Percentiles rank a stretch among this genome's conserved stretches.
Evolutionary conservation across 495 filamentous ascomycete genomes (phyloP).

Genomic region (Lentithecium fluviatile): DNA sequence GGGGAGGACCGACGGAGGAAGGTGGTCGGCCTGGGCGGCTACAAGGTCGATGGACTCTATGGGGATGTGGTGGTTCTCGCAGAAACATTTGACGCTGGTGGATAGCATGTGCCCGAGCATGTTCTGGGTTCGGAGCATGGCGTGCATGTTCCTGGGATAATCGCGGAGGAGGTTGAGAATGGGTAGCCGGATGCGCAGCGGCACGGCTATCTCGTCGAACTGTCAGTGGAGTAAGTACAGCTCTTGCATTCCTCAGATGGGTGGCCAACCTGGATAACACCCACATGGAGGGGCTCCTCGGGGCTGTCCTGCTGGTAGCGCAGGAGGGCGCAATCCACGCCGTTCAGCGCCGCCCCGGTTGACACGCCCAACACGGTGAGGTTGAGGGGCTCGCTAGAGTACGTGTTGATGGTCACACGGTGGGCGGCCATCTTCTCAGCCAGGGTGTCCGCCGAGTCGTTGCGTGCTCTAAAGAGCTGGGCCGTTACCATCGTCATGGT

Average conservation of each 20-base stretch:
- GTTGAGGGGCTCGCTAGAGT: not conserved
- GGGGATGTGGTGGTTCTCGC: slow-evolving; percentile 1
- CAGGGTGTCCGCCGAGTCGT: not conserved
- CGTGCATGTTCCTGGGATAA: not conserved
- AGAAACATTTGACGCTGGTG: slow-evolving; percentile 4
- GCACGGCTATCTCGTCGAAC: slow-evolving; percentile 8
- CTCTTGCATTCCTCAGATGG: not conserved
- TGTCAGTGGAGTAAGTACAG: not conserved
- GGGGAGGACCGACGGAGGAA: not conserved
- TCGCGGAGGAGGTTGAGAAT: slow-evolving; percentile 2
- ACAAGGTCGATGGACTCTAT: slow-evolving; percentile 8
- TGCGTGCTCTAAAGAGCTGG: not conserved
- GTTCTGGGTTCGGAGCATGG: not conserved
- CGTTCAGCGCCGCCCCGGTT: not conserved
- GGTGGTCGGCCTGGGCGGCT: not conserved
- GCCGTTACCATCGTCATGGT: too few relatives aligned
- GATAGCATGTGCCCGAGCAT: slow-evolving; percentile 9
- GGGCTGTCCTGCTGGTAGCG: not conserved
- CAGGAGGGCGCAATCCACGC: not conserved
- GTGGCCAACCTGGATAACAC: not conserved
- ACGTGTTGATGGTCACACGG: not conserved
- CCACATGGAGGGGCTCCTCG: not conserved
- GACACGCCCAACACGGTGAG: not conserved
- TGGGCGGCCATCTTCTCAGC: not conserved
- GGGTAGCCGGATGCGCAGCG: not conserved